phyloP scores from a whole-genome alignment of 2,329 filamentous ascomycete species.

The Pezicula neosporulosa region DNA sequence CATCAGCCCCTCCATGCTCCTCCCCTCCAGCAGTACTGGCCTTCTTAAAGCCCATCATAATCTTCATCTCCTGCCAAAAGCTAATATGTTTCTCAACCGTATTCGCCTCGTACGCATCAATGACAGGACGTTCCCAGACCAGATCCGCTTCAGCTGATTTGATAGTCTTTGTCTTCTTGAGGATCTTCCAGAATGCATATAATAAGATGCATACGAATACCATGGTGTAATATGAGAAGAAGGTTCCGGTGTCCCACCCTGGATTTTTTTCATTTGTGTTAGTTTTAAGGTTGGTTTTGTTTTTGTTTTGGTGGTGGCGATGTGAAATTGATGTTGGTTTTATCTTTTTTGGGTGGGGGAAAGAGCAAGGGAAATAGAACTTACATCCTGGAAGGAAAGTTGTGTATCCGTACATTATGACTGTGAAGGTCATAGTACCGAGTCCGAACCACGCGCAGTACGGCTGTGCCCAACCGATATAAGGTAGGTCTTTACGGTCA shows the following conservation, averaged over 20 bases:
- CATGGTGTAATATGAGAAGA: slow-evolving; percentile 69
- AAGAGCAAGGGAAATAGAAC: background rate
- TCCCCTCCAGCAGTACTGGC: no score
- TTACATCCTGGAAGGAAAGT: slow-evolving; percentile 51
- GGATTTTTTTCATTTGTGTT: slow-evolving; percentile 70
- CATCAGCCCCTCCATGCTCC: slow-evolving; percentile 4
- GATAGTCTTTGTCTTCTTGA: slow-evolving; percentile 52
- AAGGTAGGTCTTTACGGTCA: slow-evolving; percentile 56
- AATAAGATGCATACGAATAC: slow-evolving; percentile 59
- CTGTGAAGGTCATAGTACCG: slow-evolving; percentile 52
- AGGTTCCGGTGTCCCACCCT: slow-evolving; percentile 65
- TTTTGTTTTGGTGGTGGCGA: no score
- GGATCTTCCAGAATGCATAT: slow-evolving; percentile 66
- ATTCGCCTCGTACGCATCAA: slow-evolving; percentile 22
- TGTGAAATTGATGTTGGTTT: no score
- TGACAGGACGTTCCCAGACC: slow-evolving; percentile 20
- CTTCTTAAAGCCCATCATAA: slow-evolving; percentile 18
- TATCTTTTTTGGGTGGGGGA: no score
- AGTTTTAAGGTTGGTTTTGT: background rate
- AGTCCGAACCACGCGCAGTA: slow-evolving; percentile 57
- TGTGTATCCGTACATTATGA: slow-evolving; percentile 58
- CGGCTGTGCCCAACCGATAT: slow-evolving; percentile 49
- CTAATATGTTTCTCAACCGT: slow-evolving; percentile 10
- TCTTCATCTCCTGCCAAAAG: slow-evolving; percentile 19
- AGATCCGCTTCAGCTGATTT: slow-evolving; percentile 31